Percentiles rank a stretch among this genome's conserved stretches.
Conservation (phyloP, 805 yeast species). For the Hanseniaspora jakobsenii region DNA sequence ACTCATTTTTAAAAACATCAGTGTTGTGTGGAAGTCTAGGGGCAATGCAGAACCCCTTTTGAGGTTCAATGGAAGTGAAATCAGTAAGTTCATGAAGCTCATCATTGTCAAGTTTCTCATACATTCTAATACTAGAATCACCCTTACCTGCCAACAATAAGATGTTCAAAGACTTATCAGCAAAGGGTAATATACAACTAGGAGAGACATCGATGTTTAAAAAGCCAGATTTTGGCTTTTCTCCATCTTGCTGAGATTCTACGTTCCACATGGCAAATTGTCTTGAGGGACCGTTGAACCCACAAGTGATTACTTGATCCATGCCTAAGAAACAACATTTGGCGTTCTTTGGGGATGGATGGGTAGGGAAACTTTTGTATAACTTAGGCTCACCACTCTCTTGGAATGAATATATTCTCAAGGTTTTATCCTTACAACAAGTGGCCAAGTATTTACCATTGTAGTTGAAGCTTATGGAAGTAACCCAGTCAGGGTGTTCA, state of each 20-base stretch:
- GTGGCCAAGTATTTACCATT: conserved; percentile 82
- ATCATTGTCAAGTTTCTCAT: conserved; percentile 70
- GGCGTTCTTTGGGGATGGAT: conserved; percentile 81
- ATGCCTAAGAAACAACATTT: conserved; percentile 88
- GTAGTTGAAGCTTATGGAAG: conserved; percentile 85
- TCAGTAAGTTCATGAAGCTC: conserved; percentile 77
- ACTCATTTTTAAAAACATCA: conserved; percentile 71
- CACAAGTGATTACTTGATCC: conserved; percentile 77
- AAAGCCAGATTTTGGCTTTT: conserved; percentile 64
- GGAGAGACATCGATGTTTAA: conserved; percentile 77
- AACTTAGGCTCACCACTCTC: conserved; percentile 41
- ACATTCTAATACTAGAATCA: conserved; percentile 93
- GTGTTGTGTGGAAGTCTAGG: conserved; percentile 60
- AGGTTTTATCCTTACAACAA: conserved; percentile 76
- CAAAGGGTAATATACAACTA: conserved; percentile 87
- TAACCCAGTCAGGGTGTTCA: conserved; percentile 78
- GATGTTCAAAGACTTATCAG: conserved; percentile 66
- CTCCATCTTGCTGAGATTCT: conserved; percentile 58
- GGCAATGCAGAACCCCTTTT: conserved; percentile 85
- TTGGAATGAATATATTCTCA: conserved; percentile 86
- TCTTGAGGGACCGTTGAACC: conserved; percentile 85
- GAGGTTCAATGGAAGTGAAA: conserved; percentile 79
- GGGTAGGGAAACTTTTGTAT: conserved; percentile 77
- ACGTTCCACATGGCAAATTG: conserved; percentile 93
- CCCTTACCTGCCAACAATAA: conserved; percentile 93